These are phyloP conservation scores for Diutina scorzettiae DNA, from an alignment of 1,139 yeast species.

Conservation along the genomic window DNA sequence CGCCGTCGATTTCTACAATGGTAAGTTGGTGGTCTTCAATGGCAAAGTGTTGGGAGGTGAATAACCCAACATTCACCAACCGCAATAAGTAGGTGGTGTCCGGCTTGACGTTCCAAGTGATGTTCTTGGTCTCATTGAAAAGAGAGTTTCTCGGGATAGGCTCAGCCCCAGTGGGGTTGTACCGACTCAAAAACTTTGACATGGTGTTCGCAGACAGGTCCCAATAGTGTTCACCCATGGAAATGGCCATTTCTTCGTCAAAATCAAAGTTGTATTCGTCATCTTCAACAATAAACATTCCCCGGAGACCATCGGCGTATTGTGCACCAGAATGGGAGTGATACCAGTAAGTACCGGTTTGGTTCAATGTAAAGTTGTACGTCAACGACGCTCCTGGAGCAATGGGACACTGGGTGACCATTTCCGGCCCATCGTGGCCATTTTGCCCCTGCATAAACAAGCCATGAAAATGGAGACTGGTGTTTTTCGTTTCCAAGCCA, in stretches of 20 bases:
- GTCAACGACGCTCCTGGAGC: slow-evolving; percentile 58
- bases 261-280: slow-evolving; percentile 40
- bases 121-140: slow-evolving; percentile 64
- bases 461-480: slow-evolving; percentile 85
- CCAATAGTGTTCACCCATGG: slow-evolving; percentile 82
- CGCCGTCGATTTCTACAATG: slow-evolving; percentile 75
- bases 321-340: slow-evolving; percentile 83
- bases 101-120: slow-evolving; percentile 61
- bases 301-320: slow-evolving; percentile 89
- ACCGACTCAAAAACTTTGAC: slow-evolving; percentile 45
- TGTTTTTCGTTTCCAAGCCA: slow-evolving; percentile 38
- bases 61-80: slow-evolving; percentile 73
- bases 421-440: slow-evolving; percentile 82
- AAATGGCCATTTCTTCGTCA: slow-evolving; percentile 64
- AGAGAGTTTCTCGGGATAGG: slow-evolving; percentile 72
- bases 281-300: slow-evolving; percentile 64
- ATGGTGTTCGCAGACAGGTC: slow-evolving; percentile 40
- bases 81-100: slow-evolving; percentile 71
- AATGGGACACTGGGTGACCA: slow-evolving; percentile 79
- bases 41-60: slow-evolving; percentile 74
- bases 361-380: slow-evolving; percentile 76
- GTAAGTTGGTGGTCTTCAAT: slow-evolving; percentile 77
- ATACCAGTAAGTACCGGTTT: slow-evolving; percentile 88
- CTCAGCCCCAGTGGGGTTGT: slow-evolving; percentile 94
- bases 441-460: slow-evolving; percentile 63